Percentiles rank a stretch among this genome's conserved stretches.
phyloP scores from a whole-genome alignment of 176 grass and related monocot genomes.

The Ananas comosus region DNA sequence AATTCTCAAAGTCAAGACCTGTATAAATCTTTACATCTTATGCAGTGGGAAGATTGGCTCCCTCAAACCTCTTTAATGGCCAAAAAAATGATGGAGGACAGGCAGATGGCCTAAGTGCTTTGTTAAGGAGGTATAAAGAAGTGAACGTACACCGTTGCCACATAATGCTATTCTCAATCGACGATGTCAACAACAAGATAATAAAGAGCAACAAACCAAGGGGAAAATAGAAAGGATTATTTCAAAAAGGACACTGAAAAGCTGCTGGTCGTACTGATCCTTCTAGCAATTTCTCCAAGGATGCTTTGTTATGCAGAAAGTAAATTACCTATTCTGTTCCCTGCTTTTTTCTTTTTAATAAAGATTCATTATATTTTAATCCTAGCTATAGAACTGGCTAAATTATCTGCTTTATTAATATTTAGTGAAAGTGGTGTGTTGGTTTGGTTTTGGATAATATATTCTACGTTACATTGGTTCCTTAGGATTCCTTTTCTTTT shows the following conservation, averaged over 20 bases:
- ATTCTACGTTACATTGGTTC: not conserved
- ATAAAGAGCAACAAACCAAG: slow-evolving; percentile 9
- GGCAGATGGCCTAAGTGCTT: slow-evolving; percentile 78
- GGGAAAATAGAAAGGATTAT: slow-evolving; percentile 41
- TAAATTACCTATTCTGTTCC: slow-evolving; percentile 5
- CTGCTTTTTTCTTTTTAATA: not conserved
- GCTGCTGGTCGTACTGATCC: slow-evolving; percentile 61
- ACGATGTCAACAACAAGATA: slow-evolving; percentile 58
- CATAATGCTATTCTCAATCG: slow-evolving; percentile 29
- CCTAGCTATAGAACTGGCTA: not conserved
- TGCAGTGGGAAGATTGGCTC: slow-evolving; percentile 94
- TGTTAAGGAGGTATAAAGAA: slow-evolving; percentile 49
- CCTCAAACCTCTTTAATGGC: slow-evolving; percentile 86
- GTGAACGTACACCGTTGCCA: slow-evolving; percentile 22
- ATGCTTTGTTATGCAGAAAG: slow-evolving; percentile 73
- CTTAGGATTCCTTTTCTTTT: not conserved
- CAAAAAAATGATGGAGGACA: slow-evolving; percentile 44
- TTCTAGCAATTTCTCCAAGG: slow-evolving; percentile 48
- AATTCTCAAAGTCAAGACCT: slow-evolving; percentile 1
- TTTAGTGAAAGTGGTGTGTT: too few relatives aligned
- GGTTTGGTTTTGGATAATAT: not conserved
- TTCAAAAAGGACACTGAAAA: slow-evolving; percentile 37
- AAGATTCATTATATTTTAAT: not conserved
- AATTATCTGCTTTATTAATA: too few relatives aligned
- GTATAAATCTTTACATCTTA: slow-evolving; percentile 14